Conservation (phyloP, 78 protist genomes). For the Isochrysis galbana region DNA sequence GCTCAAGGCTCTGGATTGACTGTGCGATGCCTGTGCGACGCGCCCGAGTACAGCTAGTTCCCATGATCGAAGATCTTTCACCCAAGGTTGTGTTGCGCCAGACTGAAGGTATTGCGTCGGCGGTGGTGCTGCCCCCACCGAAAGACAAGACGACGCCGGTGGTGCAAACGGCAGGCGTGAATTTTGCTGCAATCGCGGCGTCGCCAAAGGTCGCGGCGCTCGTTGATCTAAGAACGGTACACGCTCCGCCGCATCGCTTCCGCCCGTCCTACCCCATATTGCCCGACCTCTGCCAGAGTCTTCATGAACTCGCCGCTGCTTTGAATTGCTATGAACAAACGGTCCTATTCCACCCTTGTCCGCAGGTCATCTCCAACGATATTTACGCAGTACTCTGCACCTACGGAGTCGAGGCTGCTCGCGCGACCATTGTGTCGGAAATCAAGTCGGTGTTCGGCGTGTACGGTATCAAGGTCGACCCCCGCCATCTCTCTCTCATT, state of each 20-base stretch:
- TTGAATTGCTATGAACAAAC: slow-evolving; percentile 38
- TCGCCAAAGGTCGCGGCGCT: background rate
- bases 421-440: slow-evolving; percentile 78
- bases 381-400: background rate
- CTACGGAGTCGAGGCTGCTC: slow-evolving; percentile 83
- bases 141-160: background rate
- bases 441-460: slow-evolving; percentile 83
- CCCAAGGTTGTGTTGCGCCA: background rate
- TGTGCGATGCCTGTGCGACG: background rate
- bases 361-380: background rate
- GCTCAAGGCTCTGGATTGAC: background rate
- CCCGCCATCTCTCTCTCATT: slow-evolving; percentile 88
- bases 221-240: background rate
- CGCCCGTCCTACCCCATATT: too few relatives aligned
- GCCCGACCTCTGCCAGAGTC: too few relatives aligned
- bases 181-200: slow-evolving; percentile 56
- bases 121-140: background rate
- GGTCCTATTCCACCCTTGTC: too few relatives aligned
- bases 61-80: slow-evolving; percentile 19
- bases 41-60: background rate
- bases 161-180: slow-evolving; percentile 78
- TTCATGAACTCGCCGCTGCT: slow-evolving; percentile 66
- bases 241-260: too few relatives aligned
- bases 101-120: background rate
- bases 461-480: slow-evolving; percentile 96